These are phyloP conservation scores for Alternaria arborescens DNA, from an alignment of 2,329 filamentous ascomycete genomes.

Conservation along the genomic window DNA sequence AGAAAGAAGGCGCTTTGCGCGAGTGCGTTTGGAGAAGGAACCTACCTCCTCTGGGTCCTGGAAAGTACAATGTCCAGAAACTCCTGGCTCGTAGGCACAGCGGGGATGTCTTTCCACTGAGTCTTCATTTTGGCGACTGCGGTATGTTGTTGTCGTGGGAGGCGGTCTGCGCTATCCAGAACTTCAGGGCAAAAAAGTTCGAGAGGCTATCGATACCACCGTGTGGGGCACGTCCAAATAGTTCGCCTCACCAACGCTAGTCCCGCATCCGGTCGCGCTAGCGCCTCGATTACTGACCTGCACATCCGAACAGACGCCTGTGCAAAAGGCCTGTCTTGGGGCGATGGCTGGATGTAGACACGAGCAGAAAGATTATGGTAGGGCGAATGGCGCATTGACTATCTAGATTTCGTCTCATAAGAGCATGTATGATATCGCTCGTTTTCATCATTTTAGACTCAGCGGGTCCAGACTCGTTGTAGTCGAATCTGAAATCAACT, in stretches of 20 bases:
- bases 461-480: constrained; percentile 24
- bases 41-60: constrained; percentile 55
- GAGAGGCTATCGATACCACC: constrained; percentile 22
- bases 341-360: neutral
- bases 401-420: constrained; percentile 21
- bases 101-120: constrained; percentile 72
- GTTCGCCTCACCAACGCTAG: constrained; percentile 20
- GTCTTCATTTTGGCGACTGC: constrained; percentile 48
- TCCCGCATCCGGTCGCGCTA: constrained; percentile 5
- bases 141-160: constrained; percentile 21
- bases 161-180: constrained; percentile 25
- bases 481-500: neutral
- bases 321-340: neutral
- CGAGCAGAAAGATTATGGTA: neutral
- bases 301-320: neutral
- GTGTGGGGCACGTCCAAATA: constrained; percentile 8
- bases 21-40: neutral
- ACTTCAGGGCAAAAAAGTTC: constrained; percentile 26
- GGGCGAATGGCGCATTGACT: neutral
- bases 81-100: constrained; percentile 90
- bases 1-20: constrained; percentile 11
- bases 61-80: constrained; percentile 98
- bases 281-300: neutral
- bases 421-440: constrained; percentile 20
- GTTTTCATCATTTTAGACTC: constrained; percentile 27